Evolutionary conservation across 2,329 filamentous ascomycete species (phyloP), one percentile per base, ranked within the genome.

Genomic region (Cephalotrichum gorgonifer): DNA sequence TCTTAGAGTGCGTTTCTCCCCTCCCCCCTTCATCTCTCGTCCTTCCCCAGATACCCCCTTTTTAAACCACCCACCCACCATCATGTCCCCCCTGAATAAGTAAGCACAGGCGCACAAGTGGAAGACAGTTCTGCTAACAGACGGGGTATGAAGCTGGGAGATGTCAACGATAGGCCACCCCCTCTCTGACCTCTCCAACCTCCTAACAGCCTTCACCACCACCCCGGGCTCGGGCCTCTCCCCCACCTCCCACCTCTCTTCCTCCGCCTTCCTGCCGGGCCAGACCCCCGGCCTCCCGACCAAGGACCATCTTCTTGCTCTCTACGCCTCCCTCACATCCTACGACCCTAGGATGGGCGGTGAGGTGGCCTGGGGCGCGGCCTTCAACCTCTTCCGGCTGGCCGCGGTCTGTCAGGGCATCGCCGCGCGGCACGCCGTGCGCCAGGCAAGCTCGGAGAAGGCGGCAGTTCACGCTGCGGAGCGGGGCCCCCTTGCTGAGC

Each of bases 141-240:
- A 6, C 35, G n/a, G n/a, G n/a, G 43, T 46, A 33, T 5, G 11
- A 58, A 80, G 77, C 69, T 97, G 91, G 91, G 93, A 97, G 71
- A 95, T 98, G 88, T 89, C 88, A 31, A 97, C 93, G 0, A 83
- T 96, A 49, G 93, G 93, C n/a, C 91, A 98, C 64, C 93, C 93
- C 1, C 77, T 97, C 22, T 91, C 86, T 6, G 93, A 98, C 63
- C 72, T 97, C 38, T 83, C 83, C 64, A 97, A 97, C 66, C 73
- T 97, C 17, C 54, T 71, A 47, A 69, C 60, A 49, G 66, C 64
- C 47, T 71, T 68, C 57, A 69, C 64, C 59, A 62, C 61, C 47
- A 62, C 65, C 30, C 56, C 59, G 57, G 53, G 23, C 53, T 56
- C 8, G 50, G 54, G 6, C 54, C 56, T 17, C 51, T 55, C 15